phyloP scores from a whole-genome alignment of 1,139 yeast species.

The Groenewaldozyma sp. region DNA sequence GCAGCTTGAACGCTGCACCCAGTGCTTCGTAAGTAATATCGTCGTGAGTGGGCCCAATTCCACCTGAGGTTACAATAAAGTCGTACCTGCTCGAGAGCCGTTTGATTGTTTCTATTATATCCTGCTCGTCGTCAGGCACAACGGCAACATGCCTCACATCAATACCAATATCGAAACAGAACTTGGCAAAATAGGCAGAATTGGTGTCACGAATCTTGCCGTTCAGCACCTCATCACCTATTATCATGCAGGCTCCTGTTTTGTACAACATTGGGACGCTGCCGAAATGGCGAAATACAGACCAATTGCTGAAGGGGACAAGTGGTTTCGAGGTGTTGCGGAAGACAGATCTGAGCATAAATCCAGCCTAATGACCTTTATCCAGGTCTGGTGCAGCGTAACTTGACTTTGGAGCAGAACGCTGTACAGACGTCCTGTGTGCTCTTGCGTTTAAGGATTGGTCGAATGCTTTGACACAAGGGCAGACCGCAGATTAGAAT shows the following conservation, averaged over 20 bases:
- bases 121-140: slow-evolving; percentile 66
- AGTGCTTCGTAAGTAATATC: slow-evolving; percentile 72
- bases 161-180: slow-evolving; percentile 57
- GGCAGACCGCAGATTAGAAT: too few relatives aligned
- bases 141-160: slow-evolving; percentile 58
- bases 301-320: too few relatives aligned
- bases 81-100: slow-evolving; percentile 47
- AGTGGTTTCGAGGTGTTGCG: too few relatives aligned
- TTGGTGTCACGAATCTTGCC: slow-evolving; percentile 82
- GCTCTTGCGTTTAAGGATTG: too few relatives aligned
- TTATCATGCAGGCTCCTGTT: slow-evolving; percentile 43
- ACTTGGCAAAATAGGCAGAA: slow-evolving; percentile 59
- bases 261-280: slow-evolving; percentile 3
- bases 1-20: slow-evolving; percentile 51
- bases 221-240: slow-evolving; percentile 82
- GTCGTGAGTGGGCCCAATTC: slow-evolving; percentile 83
- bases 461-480: too few relatives aligned
- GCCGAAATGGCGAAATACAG: too few relatives aligned
- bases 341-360: too few relatives aligned
- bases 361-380: too few relatives aligned
- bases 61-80: slow-evolving; percentile 71
- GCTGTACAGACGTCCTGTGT: too few relatives aligned
- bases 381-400: too few relatives aligned
- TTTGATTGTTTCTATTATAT: slow-evolving; percentile 47
- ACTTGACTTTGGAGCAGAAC: too few relatives aligned